Conservation (phyloP, 2,329 filamentous ascomycete genomes). For the Ceratocystis huliohia region DNA sequence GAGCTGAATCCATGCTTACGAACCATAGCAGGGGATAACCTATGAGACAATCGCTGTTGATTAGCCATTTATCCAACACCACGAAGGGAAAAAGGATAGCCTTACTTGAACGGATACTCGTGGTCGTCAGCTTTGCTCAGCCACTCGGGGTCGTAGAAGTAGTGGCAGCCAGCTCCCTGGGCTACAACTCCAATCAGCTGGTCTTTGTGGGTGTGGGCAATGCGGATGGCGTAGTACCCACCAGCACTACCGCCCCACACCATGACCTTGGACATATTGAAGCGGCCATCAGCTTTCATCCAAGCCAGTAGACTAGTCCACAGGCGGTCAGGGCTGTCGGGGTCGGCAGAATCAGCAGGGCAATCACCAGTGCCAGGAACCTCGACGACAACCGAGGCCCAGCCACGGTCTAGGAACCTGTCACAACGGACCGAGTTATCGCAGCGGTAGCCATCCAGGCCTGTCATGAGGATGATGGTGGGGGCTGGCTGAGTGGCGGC, state of each 20-base stretch:
- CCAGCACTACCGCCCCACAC: slow-evolving; percentile 54
- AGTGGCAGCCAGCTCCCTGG: slow-evolving; percentile 44
- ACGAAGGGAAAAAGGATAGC: slow-evolving; percentile 9
- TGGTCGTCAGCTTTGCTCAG: slow-evolving; percentile 49
- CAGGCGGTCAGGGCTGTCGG: slow-evolving; percentile 45
- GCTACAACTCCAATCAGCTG: slow-evolving; percentile 44
- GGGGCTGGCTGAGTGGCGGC: slow-evolving; percentile 29
- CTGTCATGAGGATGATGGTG: slow-evolving; percentile 45
- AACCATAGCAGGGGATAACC: slow-evolving; percentile 42
- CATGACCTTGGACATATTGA: slow-evolving; percentile 45
- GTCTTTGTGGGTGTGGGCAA: slow-evolving; percentile 52
- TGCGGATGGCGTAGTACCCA: slow-evolving; percentile 54
- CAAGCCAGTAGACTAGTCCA: slow-evolving; percentile 51
- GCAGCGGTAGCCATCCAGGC: slow-evolving; percentile 49
- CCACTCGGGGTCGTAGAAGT: slow-evolving; percentile 43
- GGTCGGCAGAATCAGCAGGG: slow-evolving; percentile 49
- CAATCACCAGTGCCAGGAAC: slow-evolving; percentile 43
- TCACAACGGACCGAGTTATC: slow-evolving; percentile 50
- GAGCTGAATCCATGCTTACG: slow-evolving; percentile 49
- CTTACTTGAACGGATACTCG: slow-evolving; percentile 50
- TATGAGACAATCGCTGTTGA: slow-evolving; percentile 22
- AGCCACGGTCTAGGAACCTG: slow-evolving; percentile 50
- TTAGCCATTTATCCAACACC: slow-evolving; percentile 12
- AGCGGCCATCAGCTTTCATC: slow-evolving; percentile 37
- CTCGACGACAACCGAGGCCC: slow-evolving; percentile 50